Evolutionary conservation across 2,329 filamentous ascomycete species (phyloP).

Genomic region (Fusarium chuoi): DNA sequence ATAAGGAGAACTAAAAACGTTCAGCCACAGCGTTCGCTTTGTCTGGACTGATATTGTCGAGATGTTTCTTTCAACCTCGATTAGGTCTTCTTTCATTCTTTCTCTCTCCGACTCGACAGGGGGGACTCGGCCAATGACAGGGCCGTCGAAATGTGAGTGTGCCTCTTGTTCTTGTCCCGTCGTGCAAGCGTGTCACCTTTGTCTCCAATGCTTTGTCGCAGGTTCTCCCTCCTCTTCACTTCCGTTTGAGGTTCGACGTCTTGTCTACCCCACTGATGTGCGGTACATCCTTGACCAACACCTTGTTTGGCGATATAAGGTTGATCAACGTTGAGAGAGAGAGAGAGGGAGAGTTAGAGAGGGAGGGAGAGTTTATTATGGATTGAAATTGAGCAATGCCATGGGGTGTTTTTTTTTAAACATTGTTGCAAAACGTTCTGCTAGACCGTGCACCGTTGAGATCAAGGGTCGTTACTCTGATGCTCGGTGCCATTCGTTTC

Average conservation of each 20-base stretch:
- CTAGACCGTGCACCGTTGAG: slow-evolving; percentile 25
- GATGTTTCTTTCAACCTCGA: neutral
- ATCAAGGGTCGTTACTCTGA: slow-evolving; percentile 25
- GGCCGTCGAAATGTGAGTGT: slow-evolving; percentile 5
- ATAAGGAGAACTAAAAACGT: neutral
- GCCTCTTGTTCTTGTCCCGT: slow-evolving; percentile 16
- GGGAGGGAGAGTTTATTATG: neutral
- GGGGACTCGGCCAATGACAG: slow-evolving; percentile 22
- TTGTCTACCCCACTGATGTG: slow-evolving; percentile 27
- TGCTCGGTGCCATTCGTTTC: slow-evolving; percentile 32
- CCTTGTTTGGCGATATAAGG: slow-evolving; percentile 19
- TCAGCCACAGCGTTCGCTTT: neutral
- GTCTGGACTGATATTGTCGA: neutral
- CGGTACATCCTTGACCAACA: slow-evolving; percentile 23
- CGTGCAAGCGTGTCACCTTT: slow-evolving; percentile 33
- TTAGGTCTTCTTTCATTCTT: slow-evolving; percentile 2
- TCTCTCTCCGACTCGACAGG: slow-evolving; percentile 12
- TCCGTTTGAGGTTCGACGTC: slow-evolving; percentile 14
- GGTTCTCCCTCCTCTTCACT: slow-evolving; percentile 2
- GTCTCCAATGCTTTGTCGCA: slow-evolving; percentile 26
- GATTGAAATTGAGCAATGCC: slow-evolving; percentile 13
- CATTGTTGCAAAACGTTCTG: slow-evolving; percentile 1
- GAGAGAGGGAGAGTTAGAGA: neutral
- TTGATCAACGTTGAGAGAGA: slow-evolving; percentile 13
- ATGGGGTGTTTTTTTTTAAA: neutral